Evolutionary conservation across 1,284 basidiomycete genomes (phyloP).

Genomic region (Apiotrichum siamense): DNA sequence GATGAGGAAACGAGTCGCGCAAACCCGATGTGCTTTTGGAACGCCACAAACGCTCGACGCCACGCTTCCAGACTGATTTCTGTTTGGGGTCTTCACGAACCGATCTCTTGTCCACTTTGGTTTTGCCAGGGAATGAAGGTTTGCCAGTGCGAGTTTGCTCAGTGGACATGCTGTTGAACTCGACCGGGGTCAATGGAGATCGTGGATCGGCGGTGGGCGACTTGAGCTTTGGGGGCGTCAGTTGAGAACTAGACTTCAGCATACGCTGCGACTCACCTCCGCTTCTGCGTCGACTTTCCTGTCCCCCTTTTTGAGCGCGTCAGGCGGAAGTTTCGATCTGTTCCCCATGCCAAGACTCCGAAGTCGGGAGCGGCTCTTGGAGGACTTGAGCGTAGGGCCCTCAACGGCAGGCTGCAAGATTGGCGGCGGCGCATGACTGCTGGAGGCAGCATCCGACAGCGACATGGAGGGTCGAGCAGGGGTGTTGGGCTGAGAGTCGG

Average conservation of each 20-base stretch:
- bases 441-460: too few relatives aligned
- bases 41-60: constrained; percentile 38
- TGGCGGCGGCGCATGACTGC: too few relatives aligned
- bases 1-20: constrained; percentile 26
- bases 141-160: background rate
- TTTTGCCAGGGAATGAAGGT: background rate
- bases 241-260: too few relatives aligned
- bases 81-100: constrained; percentile 1
- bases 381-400: background rate
- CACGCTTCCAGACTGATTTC: constrained; percentile 35
- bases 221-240: background rate
- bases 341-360: background rate
- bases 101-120: background rate
- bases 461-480: background rate
- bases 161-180: background rate
- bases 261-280: background rate
- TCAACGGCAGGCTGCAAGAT: background rate
- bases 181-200: background rate
- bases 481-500: background rate
- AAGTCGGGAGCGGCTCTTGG: constrained; percentile 3
- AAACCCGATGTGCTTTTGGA: constrained; percentile 36
- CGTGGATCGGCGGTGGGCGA: background rate
- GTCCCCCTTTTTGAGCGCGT: background rate
- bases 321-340: background rate
- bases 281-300: background rate